phyloP scores from a whole-genome alignment of 352 stramenopile species.

The Phytophthora nicotianae region DNA sequence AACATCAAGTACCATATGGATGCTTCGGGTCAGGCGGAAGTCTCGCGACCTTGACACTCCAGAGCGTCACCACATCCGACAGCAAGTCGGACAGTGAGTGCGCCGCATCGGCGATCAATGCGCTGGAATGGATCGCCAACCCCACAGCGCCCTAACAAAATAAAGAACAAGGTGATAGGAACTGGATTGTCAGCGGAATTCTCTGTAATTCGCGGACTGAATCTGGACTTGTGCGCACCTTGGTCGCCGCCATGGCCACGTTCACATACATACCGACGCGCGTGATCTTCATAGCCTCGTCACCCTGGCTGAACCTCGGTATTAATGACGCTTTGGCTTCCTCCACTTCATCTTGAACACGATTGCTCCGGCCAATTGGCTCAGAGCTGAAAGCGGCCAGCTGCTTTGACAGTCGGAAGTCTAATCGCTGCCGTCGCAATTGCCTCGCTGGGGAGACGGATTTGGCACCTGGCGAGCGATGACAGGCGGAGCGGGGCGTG shows the following conservation, averaged over 20 bases:
- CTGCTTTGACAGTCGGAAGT: constrained; percentile 24
- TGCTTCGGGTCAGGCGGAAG: constrained; percentile 95
- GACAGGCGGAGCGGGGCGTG: not conserved
- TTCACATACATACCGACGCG: constrained; percentile 94
- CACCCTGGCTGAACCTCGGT: constrained; percentile 34
- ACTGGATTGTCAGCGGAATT: constrained; percentile 7
- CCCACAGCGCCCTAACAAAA: constrained; percentile 65
- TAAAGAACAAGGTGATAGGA: constrained; percentile 1
- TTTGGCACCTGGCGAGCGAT: not conserved
- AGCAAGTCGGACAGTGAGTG: constrained; percentile 97
- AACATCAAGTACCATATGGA: constrained; percentile 63
- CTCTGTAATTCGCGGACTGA: constrained; percentile 7
- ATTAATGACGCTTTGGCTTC: not conserved
- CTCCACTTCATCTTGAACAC: constrained; percentile 9
- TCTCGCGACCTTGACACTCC: constrained; percentile 90
- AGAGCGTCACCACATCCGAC: constrained; percentile 97
- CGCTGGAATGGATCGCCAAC: constrained; percentile 84
- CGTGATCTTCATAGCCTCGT: constrained; percentile 89
- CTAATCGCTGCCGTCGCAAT: constrained; percentile 20
- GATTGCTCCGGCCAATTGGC: constrained; percentile 2
- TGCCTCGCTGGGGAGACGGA: constrained; percentile 1
- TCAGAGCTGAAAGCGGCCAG: constrained; percentile 29
- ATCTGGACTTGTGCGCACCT: constrained; percentile 48
- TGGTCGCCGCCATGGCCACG: constrained; percentile 89
- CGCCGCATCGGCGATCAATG: constrained; percentile 94